Evolutionary conservation across 768 basidiomycete species (phyloP), one percentile per base, ranked within the genome.

Genomic region (Cystofilobasidium ferigula): DNA sequence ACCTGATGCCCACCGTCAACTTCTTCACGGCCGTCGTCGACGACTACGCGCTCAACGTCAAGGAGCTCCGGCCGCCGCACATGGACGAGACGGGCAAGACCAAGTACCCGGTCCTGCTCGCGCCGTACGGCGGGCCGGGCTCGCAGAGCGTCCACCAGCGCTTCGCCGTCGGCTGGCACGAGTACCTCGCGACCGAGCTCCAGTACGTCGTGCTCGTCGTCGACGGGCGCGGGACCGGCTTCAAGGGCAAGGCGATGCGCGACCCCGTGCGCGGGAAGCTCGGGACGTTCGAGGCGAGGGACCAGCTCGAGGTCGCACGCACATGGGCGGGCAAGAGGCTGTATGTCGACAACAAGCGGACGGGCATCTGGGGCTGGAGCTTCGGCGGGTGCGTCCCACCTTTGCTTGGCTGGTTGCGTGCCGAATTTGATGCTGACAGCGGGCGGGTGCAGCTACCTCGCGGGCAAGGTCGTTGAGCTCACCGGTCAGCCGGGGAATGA

Each of bases 351-450:
- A 79, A 83, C 43, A 84, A 82, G 74, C 80, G 91, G 53, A 88
- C 98, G 56, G 95, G 94, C 0, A 86, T 98, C 59, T 97, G 93
- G 93, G 95, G 95, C 48, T 98, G 95, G 94, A 45, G 22, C 1
- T 56, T 65, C 20, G 64, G 58, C 2, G 57, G 63, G 74, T n/a
- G n/a, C n/a, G n/a, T n/a, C n/a, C n/a, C n/a, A n/a, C n/a, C n/a
- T n/a, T n/a, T n/a, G n/a, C 87, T 78, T 16, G 7, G 57, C 12
- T 62, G n/a, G n/a, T n/a, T n/a, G n/a, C n/a, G n/a, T n/a, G n/a
- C n/a, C n/a, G n/a, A n/a, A n/a, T n/a, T n/a, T n/a, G n/a, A n/a
- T n/a, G n/a, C n/a, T n/a, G n/a, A n/a, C n/a, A n/a, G n/a, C n/a
- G n/a, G n/a, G n/a, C n/a, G n/a, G n/a, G n/a, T n/a, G n/a, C n/a